Base-by-base conservation (phyloP, 2,329 filamentous ascomycete species). In the Capronia americana region DNA sequence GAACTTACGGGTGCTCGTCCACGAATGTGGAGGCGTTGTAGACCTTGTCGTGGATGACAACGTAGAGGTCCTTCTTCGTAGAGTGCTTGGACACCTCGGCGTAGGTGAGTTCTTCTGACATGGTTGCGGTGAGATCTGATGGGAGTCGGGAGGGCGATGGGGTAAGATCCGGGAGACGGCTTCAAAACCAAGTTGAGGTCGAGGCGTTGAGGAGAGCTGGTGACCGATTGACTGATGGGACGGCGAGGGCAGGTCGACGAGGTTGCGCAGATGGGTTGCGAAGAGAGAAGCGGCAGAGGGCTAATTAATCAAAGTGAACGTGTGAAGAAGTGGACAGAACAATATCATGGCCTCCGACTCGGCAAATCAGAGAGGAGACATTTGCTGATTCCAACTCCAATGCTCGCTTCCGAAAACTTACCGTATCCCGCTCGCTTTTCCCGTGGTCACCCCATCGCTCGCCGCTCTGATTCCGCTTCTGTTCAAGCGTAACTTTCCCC, bases 31-130 rank as follows among this genome's bases (percentile, higher is more conserved):
- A 87, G 78, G 85, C 81, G 80, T 98, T 88, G 87, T 98, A 99
- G 83, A 99, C 89, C 85, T 97, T 97, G 82, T 97, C 93, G 84
- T 98, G 92, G 75, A 99, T 88, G 71, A 97, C 90, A 76, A 97
- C 79, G 84, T 86, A 97, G 71, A 97, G 84, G 80, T 98, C 93
- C 86, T 85, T 97, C 89, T 97, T 97, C 81, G 87, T 89, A 84
- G 90, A 92, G 87, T 96, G 92, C 82, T 88, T 87, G 70, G 90
- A 85, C 81, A 96, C 87, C 80, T 97, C 92, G 76, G 90, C 84
- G 82, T 88, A 92, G 75, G 91, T 95, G 83, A 89, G 87, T 76
- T 85, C 79, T 76, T 81, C 79, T 72, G 84, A 82, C 84, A 86
- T 87, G 72, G 72, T 79, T 64, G 64, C 32, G 38, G 32, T 61